Evolutionary conservation across 1,284 basidiomycete genomes (phyloP).

Genomic region (Earliella scabrosa): DNA sequence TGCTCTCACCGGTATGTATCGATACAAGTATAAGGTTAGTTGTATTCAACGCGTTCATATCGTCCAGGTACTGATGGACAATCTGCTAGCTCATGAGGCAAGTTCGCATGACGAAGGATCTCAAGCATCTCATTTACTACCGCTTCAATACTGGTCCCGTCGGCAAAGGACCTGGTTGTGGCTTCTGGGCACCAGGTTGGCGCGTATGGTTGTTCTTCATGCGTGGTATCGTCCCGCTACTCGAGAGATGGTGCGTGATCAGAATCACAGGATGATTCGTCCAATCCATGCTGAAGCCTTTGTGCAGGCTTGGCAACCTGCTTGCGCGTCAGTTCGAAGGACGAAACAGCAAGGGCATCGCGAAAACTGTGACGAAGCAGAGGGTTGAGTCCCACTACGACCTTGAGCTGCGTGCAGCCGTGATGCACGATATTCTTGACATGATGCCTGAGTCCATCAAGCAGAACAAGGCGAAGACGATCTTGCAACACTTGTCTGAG

Average conservation of each 20-base stretch:
- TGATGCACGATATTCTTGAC: conserved; percentile 99
- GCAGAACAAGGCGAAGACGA: conserved; percentile 99
- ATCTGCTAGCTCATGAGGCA: conserved; percentile 88
- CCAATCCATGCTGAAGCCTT: neutral
- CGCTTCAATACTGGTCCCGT: conserved; percentile 99
- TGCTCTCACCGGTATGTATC: conserved; percentile 98
- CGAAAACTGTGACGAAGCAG: conserved; percentile 98
- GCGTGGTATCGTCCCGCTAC: conserved; percentile 96
- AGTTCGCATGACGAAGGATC: conserved; percentile 98
- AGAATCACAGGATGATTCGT: neutral
- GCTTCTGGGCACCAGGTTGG: conserved; percentile 99
- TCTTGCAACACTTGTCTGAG: conserved; percentile 96
- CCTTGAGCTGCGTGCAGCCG: conserved; percentile 95
- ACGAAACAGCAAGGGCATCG: conserved; percentile 94
- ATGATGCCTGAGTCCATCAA: conserved; percentile 99
- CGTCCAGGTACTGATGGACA: too few relatives aligned
- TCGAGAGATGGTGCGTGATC: conserved; percentile 82
- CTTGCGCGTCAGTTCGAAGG: conserved; percentile 98
- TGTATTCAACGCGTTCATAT: neutral
- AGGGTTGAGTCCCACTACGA: conserved; percentile 99
- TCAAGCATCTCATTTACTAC: conserved; percentile 98
- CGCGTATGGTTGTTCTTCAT: conserved; percentile 99
- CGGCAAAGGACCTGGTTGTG: conserved; percentile 98
- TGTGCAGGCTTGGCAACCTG: conserved; percentile 85
- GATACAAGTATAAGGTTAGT: conserved; percentile 95